Evolutionary conservation across 768 basidiomycete genomes (phyloP), one percentile per base, ranked within the genome.

Genomic region (Coprinopsis strossmayeri): DNA sequence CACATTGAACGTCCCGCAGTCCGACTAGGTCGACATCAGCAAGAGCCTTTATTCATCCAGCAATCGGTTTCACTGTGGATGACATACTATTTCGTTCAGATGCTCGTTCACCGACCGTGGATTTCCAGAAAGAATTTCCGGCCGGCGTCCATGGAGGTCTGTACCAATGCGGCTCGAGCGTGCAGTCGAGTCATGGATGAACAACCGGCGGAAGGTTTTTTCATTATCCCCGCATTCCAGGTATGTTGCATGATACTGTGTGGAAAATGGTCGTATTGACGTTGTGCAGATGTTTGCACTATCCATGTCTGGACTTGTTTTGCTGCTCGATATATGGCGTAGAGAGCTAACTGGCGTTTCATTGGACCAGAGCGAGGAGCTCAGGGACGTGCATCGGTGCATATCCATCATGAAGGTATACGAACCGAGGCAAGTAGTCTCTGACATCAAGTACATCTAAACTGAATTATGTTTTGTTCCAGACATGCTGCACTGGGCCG

Each of bases 301-400:
- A 10, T 49, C 21, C 5, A 25, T 43, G 30, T 25, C 48, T 5
- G 41, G 40, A 0, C 2, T 49, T 4, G 15, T 49, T 13, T 26
- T 49, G 3, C 11, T 49, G 3, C 18, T 49, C 2, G 41, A 49
- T 30, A 34, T 49, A 7, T 49, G 39, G 40, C 30, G 48, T 13
- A 21, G n/a, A 13, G 28, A 41, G 26, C 28, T 20, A 3, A 34
- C 28, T 13, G 28, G 34, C 15, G 20, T 5, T 2, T 3, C n/a
- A 5, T 12, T 42, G 11, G 39, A 49, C 13, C 12, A 30, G 9
- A 28, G 18, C 12, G 28, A 35, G 15, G 48, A 49, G 17, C 3
- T 44, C 15, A 15, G 30, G 40, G 21, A 23, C 18, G 32, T 49
- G 11, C 34, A 49, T 49, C 13, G 28, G 28, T 42, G 40, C 32